Conservation (phyloP, 257 asterid genomes). For the Salvia hispanica region DNA sequence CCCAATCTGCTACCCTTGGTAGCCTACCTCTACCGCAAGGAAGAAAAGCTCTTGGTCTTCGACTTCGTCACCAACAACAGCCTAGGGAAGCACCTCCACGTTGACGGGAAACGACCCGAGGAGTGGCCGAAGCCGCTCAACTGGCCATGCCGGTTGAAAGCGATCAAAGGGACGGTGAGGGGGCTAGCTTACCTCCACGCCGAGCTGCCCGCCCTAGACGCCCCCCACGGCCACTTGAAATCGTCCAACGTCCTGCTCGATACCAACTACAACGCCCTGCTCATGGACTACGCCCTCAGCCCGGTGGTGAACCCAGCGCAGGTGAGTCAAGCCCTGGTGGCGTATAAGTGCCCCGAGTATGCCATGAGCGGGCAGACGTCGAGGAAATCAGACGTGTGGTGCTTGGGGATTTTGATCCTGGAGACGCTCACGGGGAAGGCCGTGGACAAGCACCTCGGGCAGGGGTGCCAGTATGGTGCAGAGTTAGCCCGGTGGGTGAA, state of each 20-base stretch:
- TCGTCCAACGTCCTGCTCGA: conserved; percentile 79
- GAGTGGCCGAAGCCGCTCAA: conserved; percentile 46
- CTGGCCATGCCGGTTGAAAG: conserved; percentile 70
- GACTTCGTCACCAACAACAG: conserved; percentile 65
- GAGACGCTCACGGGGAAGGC: conserved; percentile 73
- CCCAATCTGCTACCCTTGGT: conserved; percentile 73
- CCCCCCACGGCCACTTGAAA: conserved; percentile 81
- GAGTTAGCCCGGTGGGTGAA: conserved; percentile 60
- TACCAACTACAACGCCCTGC: conserved; percentile 51
- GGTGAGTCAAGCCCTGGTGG: conserved; percentile 61
- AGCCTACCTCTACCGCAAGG: conserved; percentile 83
- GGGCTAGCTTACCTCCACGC: conserved; percentile 65
- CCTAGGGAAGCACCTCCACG: conserved; percentile 76
- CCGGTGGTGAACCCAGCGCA: conserved; percentile 74
- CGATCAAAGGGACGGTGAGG: conserved; percentile 78
- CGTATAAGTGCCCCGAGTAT: conserved; percentile 82
- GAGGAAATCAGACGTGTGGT: conserved; percentile 85
- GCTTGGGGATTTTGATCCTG: conserved; percentile 73
- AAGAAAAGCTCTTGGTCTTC: conserved; percentile 80
- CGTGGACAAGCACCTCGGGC: conserved; percentile 59
- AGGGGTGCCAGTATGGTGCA: conserved; percentile 41
- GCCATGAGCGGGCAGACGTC: conserved; percentile 42
- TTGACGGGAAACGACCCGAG: conserved; percentile 51
- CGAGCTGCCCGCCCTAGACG: conserved; percentile 63
- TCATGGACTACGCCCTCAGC: conserved; percentile 79